Percentiles rank a stretch among this genome's conserved stretches.
These are phyloP conservation scores for Cercospora sojina DNA, from an alignment of 2,329 filamentous ascomycete species.

Conservation along the genomic window DNA sequence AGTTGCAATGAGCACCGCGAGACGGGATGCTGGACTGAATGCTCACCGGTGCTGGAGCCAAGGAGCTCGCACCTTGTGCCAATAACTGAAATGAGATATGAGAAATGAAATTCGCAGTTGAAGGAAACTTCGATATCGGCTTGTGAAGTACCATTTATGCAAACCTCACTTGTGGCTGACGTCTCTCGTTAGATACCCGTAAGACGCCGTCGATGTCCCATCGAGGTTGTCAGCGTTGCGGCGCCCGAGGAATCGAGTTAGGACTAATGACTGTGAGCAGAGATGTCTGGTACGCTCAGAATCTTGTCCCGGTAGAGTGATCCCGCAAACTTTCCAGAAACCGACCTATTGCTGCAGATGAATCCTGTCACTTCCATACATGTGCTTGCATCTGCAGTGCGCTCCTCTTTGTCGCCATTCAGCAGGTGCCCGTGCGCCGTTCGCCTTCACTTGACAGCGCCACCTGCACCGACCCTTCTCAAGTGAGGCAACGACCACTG, in stretches of 20 bases:
- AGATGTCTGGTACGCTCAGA: background rate
- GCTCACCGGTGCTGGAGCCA: background rate
- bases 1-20: background rate
- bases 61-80: background rate
- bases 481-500: background rate
- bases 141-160: background rate
- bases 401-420: background rate
- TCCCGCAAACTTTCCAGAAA: background rate
- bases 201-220: background rate
- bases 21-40: background rate
- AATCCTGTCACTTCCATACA: background rate
- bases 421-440: background rate
- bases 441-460: background rate
- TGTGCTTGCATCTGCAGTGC: background rate
- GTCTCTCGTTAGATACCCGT: background rate
- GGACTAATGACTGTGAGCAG: background rate
- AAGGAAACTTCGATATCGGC: background rate
- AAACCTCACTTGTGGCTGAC: background rate
- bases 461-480: background rate
- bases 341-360: background rate
- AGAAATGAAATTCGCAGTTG: conserved; percentile 18
- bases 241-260: background rate
- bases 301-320: background rate
- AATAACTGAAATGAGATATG: conserved; percentile 19
- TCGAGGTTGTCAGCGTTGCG: background rate